phyloP scores from a whole-genome alignment of 192 early-diverging fungal genomes.

The Backusella morwellensis region DNA sequence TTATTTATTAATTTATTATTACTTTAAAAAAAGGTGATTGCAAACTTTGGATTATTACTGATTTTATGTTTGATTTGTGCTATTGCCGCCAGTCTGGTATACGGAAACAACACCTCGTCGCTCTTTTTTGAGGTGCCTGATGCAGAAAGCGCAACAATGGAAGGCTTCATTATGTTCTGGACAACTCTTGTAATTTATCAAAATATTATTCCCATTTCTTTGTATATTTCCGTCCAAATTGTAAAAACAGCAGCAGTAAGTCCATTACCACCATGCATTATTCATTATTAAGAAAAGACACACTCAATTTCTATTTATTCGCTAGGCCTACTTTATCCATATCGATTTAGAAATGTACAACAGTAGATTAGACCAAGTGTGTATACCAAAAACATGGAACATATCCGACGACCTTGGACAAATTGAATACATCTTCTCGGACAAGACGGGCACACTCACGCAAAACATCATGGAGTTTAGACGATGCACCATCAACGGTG shows the following conservation, averaged over 20 bases:
- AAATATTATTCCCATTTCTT: slow-evolving; percentile 93
- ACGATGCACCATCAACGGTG: slow-evolving; percentile 63
- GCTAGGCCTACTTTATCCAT: slow-evolving; percentile 68
- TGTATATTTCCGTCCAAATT: slow-evolving; percentile 90
- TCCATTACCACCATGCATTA: not conserved
- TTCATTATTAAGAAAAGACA: too few species aligned
- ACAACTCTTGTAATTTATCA: slow-evolving; percentile 86
- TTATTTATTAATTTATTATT: too few species aligned
- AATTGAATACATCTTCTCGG: slow-evolving; percentile 82
- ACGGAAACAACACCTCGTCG: slow-evolving; percentile 49
- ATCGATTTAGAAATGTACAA: slow-evolving; percentile 68
- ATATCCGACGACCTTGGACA: slow-evolving; percentile 72
- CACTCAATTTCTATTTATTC: too few species aligned
- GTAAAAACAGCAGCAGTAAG: slow-evolving; percentile 46
- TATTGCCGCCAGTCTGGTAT: slow-evolving; percentile 65
- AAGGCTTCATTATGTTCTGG: slow-evolving; percentile 73
- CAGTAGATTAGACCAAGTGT: slow-evolving; percentile 49
- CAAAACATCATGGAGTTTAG: slow-evolving; percentile 81
- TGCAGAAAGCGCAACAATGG: slow-evolving; percentile 50
- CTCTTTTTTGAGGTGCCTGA: slow-evolving; percentile 49
- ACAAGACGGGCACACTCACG: slow-evolving; percentile 83
- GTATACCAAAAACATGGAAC: slow-evolving; percentile 69
- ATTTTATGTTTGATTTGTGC: slow-evolving; percentile 71
- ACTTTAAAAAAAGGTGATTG: slow-evolving; percentile 53
- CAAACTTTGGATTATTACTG: slow-evolving; percentile 81